Evolutionary conservation across 768 basidiomycete genomes (phyloP).

Genomic region (Kwoniella bestiolae): DNA sequence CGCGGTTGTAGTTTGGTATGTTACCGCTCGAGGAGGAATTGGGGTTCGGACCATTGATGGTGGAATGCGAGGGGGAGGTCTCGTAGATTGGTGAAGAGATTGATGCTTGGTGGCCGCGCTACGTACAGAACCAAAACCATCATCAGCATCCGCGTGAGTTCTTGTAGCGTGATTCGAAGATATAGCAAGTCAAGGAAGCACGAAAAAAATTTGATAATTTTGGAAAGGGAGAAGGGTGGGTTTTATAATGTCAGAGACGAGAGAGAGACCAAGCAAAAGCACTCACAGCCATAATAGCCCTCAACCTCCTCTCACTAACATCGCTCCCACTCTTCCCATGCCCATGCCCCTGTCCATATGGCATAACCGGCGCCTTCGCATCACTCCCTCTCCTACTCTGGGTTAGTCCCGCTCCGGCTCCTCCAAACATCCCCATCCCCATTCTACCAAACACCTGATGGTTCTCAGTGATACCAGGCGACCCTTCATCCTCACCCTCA

Average conservation of each 20-base stretch:
- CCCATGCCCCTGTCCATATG: slow-evolving; percentile 6
- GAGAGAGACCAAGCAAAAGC: background rate
- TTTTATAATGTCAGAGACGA: background rate
- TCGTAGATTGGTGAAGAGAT: slow-evolving; percentile 48
- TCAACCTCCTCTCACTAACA: slow-evolving; percentile 39
- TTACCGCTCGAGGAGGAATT: background rate
- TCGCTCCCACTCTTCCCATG: slow-evolving; percentile 33
- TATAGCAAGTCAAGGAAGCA: too few species aligned
- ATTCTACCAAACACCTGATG: background rate
- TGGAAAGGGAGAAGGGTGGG: background rate
- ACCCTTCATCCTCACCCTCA: background rate
- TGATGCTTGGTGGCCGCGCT: slow-evolving; percentile 45
- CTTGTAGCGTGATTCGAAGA: too few species aligned
- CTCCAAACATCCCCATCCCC: too few species aligned
- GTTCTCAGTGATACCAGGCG: slow-evolving; percentile 12
- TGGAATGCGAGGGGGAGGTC: slow-evolving; percentile 11
- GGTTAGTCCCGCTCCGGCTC: too few species aligned
- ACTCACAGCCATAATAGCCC: slow-evolving; percentile 54
- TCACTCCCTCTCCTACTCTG: slow-evolving; percentile 14
- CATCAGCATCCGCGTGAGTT: too few species aligned
- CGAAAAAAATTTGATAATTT: too few species aligned
- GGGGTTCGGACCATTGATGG: slow-evolving; percentile 1
- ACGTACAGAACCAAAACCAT: background rate
- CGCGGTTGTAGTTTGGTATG: background rate
- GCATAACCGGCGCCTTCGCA: background rate